Evolutionary conservation across 768 basidiomycete genomes (phyloP).

Genomic region (Suillus occidentalis): DNA sequence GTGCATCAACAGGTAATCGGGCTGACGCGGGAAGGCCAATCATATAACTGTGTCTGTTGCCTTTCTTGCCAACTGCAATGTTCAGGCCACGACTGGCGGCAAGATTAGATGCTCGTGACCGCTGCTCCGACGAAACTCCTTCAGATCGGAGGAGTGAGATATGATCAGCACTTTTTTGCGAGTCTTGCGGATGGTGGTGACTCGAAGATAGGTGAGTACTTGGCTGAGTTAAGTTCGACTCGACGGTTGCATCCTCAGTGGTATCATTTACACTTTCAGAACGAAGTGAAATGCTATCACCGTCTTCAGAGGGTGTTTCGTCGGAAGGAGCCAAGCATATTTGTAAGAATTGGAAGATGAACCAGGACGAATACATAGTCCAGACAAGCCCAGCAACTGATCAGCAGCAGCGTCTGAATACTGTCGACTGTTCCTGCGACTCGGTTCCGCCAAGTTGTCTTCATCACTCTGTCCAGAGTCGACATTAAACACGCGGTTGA

Average conservation of each 20-base stretch:
- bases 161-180: slow-evolving; percentile 22
- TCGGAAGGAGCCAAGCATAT: slow-evolving; percentile 44
- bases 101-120: slow-evolving; percentile 54
- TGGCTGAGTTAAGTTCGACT: slow-evolving; percentile 42
- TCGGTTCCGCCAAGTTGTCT: slow-evolving; percentile 39
- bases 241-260: slow-evolving; percentile 54
- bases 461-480: slow-evolving; percentile 36
- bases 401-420: slow-evolving; percentile 85
- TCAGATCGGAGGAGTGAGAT: slow-evolving; percentile 21
- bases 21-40: slow-evolving; percentile 59
- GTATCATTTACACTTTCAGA: slow-evolving; percentile 79
- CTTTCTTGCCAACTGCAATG: slow-evolving; percentile 55
- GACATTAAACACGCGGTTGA: slow-evolving; percentile 91
- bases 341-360: slow-evolving; percentile 10
- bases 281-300: slow-evolving; percentile 63
- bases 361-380: slow-evolving; percentile 45
- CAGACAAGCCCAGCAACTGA: slow-evolving; percentile 70
- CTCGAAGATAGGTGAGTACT: slow-evolving; percentile 37
- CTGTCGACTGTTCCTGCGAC: slow-evolving; percentile 78
- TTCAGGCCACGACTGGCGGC: slow-evolving; percentile 75
- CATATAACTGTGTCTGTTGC: slow-evolving; percentile 64
- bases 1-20: slow-evolving; percentile 21
- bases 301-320: slow-evolving; percentile 67
- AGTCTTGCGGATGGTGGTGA: slow-evolving; percentile 39
- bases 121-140: slow-evolving; percentile 33